These are phyloP conservation scores for Termitomyces sp. DNA, from an alignment of 768 basidiomycete species.

Conservation along the genomic window DNA sequence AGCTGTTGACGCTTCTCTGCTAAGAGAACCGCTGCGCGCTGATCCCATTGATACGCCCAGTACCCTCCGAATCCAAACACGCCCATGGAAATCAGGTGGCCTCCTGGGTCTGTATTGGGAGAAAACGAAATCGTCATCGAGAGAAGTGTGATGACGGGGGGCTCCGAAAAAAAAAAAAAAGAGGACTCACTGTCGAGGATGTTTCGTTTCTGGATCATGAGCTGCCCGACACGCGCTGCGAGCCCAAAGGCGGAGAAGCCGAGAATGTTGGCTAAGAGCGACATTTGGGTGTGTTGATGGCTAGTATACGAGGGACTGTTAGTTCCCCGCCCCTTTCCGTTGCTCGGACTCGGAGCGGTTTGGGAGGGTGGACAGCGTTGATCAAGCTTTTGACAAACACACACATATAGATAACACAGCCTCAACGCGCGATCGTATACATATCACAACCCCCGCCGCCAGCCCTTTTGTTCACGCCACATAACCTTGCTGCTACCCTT, in stretches of 20 bases:
- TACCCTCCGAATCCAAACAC: conserved; percentile 73
- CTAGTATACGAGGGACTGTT: too few relatives aligned
- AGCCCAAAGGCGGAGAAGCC: conserved; percentile 83
- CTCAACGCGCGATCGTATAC: conserved; percentile 21
- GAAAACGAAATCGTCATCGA: background rate
- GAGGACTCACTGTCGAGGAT: conserved; percentile 72
- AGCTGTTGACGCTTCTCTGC: conserved; percentile 61
- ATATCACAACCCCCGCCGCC: background rate
- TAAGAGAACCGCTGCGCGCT: conserved; percentile 54
- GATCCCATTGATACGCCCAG: conserved; percentile 66
- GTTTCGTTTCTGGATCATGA: conserved; percentile 78
- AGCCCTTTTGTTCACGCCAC: conserved; percentile 8
- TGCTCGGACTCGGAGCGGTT: too few relatives aligned
- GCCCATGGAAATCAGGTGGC: conserved; percentile 63
- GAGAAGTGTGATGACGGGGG: background rate
- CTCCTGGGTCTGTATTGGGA: conserved; percentile 53
- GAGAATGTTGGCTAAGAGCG: conserved; percentile 62
- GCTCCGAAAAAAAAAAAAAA: background rate
- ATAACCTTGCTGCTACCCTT: too few relatives aligned
- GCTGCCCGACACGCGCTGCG: conserved; percentile 77
- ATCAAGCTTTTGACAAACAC: conserved; percentile 22
- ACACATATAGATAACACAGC: conserved; percentile 30
- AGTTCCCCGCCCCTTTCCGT: too few relatives aligned
- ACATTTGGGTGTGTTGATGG: conserved; percentile 35
- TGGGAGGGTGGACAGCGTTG: too few relatives aligned